These are phyloP conservation scores for Chlorencoelia australis DNA, from an alignment of 2,329 filamentous ascomycete genomes.

Conservation along the genomic window DNA sequence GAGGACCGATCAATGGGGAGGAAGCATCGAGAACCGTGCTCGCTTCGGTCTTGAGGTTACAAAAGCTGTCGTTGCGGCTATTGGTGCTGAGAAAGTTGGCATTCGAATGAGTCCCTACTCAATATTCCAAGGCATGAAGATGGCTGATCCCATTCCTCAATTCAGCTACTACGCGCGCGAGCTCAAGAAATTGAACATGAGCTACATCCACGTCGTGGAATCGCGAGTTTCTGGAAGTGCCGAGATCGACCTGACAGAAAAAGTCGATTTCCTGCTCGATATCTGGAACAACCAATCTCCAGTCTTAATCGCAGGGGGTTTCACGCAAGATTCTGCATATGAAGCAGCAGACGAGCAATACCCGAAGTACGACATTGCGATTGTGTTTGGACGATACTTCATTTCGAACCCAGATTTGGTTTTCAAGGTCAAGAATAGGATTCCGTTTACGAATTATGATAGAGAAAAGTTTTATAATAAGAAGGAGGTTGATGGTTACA, in stretches of 20 bases:
- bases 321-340: conserved; percentile 30
- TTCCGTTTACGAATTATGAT: conserved; percentile 31
- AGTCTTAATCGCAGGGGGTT: conserved; percentile 41
- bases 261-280: conserved; percentile 35
- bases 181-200: conserved; percentile 41
- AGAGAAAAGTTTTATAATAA: conserved; percentile 29
- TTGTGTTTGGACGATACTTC: conserved; percentile 36
- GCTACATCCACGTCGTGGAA: conserved; percentile 54
- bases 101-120: conserved; percentile 53
- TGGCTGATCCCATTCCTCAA: conserved; percentile 52
- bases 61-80: conserved; percentile 37
- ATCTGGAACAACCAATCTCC: conserved; percentile 35
- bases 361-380: conserved; percentile 27
- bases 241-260: conserved; percentile 31
- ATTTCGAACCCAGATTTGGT: conserved; percentile 37
- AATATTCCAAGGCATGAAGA: conserved; percentile 52
- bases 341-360: conserved; percentile 30
- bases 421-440: conserved; percentile 31
- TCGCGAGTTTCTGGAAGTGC: conserved; percentile 28
- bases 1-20: conserved; percentile 43
- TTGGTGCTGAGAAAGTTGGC: conserved; percentile 42
- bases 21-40: conserved; percentile 40
- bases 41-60: conserved; percentile 44
- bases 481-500: conserved; percentile 28
- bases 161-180: conserved; percentile 47